Evolutionary conservation across 106 monocot genomes (phyloP), one percentile per base, ranked within the genome.

Genomic region (Alisma plantagoaquatica): DNA sequence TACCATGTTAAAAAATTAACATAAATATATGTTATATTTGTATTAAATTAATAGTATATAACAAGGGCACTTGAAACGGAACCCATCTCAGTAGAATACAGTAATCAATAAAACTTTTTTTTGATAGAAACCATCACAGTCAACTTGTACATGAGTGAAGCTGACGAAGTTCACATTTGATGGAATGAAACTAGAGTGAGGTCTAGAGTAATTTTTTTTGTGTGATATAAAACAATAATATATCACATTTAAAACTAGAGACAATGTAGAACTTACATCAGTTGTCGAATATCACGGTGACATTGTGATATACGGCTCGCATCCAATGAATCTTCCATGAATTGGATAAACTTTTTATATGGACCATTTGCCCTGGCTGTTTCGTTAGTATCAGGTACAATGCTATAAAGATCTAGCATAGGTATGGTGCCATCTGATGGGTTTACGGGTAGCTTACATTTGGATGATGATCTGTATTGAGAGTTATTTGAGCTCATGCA

Each of bases 401-500:
- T 48, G 12, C 73, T 64, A 56, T 65, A 69, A 61, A 52, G 49
- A 53, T 81, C 60, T 35, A 51, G 29, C 43, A 50, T 33, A 27
- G 57, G 44, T 43, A 54, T 22, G 14, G 38, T 52, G 23, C 65
- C 60, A 61, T 76, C 72, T 23, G 42, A 75, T 23, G 66, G 52
- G 32, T 54, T 52, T 42, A 53, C 35, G 23, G 57, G 23, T 25
- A 43, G 56, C 53, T 68, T 77, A 47, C 49, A 51, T 49, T 57
- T 61, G 41, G 38, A 65, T 53, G 69, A 73, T 19, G 75, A 42
- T 29, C 49, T 78, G 35, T 62, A 56, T 14, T 62, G 45, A 14
- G 74, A 50, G 32, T 63, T 73, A 54, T 61, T 78, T 42, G 89
- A 63, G 38, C 77, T 82, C 50, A 86, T 79, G 78, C 86, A 82